These are phyloP conservation scores for Balakata baccata DNA, from an alignment of 345 rosid species.

Conservation along the genomic window DNA sequence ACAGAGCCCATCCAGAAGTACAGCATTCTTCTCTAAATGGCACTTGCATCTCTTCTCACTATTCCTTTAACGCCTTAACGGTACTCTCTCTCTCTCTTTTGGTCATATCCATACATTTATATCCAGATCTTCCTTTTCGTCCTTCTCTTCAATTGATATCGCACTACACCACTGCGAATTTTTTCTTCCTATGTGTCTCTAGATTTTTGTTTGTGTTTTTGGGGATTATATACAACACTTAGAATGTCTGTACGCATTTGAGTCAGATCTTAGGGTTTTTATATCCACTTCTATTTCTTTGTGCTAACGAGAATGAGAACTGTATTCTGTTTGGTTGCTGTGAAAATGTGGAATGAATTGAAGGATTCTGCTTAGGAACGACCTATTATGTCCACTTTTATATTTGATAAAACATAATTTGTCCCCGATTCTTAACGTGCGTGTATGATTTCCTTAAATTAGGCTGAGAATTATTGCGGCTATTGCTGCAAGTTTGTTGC, in stretches of 20 bases:
- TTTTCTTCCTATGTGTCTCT: background rate
- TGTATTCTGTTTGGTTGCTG: background rate
- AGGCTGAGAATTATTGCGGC: background rate
- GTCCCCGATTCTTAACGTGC: background rate
- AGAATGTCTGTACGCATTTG: background rate
- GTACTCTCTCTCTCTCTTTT: background rate
- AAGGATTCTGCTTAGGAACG: background rate
- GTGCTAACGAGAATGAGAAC: background rate
- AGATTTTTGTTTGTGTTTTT: background rate
- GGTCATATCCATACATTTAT: background rate
- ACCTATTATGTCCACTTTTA: too few relatives aligned
- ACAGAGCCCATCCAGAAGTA: background rate
- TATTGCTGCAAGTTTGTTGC: background rate
- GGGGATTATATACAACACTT: background rate
- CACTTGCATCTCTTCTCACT: background rate
- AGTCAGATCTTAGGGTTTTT: slow-evolving; percentile 2
- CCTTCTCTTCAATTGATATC: background rate
- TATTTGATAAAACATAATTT: background rate
- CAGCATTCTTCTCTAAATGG: background rate
- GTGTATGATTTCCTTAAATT: background rate
- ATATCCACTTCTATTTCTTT: background rate
- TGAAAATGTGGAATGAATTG: background rate
- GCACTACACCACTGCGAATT: background rate
- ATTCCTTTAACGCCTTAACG: background rate
- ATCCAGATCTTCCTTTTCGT: background rate